These are phyloP conservation scores for Aspergillus conjunctus DNA, from an alignment of 495 filamentous ascomycete genomes.

Conservation along the genomic window DNA sequence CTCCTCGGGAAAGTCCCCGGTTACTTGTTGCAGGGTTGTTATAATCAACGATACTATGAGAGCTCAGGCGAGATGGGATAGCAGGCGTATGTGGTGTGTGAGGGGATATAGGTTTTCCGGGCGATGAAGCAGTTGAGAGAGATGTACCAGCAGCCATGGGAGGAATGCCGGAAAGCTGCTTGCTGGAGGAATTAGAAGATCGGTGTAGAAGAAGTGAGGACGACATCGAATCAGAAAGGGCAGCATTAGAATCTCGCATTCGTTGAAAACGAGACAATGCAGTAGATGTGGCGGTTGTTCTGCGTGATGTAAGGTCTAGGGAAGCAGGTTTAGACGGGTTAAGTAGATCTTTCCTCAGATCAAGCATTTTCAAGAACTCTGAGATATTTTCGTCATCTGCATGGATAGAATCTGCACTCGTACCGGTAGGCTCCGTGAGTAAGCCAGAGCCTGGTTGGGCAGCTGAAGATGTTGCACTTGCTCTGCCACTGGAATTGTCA, in stretches of 20 bases:
- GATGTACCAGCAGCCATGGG: constrained; percentile 80
- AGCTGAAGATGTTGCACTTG: constrained; percentile 77
- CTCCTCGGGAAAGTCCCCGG: constrained; percentile 29
- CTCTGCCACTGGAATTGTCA: constrained; percentile 87
- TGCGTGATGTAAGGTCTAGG: constrained; percentile 59
- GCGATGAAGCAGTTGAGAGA: constrained; percentile 83
- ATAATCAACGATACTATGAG: constrained; percentile 82
- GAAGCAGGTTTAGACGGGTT: constrained; percentile 61
- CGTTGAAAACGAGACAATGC: constrained; percentile 76
- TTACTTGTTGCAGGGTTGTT: constrained; percentile 37
- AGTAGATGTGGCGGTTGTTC: constrained; percentile 58
- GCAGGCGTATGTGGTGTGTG: constrained; percentile 94
- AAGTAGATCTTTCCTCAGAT: constrained; percentile 75
- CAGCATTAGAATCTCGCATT: constrained; percentile 85
- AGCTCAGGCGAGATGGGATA: constrained; percentile 88
- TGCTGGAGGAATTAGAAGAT: constrained; percentile 80
- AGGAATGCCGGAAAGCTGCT: constrained; percentile 79
- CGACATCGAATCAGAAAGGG: constrained; percentile 83
- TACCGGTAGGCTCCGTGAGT: constrained; percentile 71
- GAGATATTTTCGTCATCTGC: constrained; percentile 90
- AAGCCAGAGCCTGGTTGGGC: constrained; percentile 85
- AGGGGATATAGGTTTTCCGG: constrained; percentile 87
- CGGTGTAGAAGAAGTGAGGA: constrained; percentile 80
- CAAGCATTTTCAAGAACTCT: constrained; percentile 85
- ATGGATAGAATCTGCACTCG: constrained; percentile 76